Evolutionary conservation across 495 filamentous ascomycete species (phyloP).

Genomic region (Podospora sp.): DNA sequence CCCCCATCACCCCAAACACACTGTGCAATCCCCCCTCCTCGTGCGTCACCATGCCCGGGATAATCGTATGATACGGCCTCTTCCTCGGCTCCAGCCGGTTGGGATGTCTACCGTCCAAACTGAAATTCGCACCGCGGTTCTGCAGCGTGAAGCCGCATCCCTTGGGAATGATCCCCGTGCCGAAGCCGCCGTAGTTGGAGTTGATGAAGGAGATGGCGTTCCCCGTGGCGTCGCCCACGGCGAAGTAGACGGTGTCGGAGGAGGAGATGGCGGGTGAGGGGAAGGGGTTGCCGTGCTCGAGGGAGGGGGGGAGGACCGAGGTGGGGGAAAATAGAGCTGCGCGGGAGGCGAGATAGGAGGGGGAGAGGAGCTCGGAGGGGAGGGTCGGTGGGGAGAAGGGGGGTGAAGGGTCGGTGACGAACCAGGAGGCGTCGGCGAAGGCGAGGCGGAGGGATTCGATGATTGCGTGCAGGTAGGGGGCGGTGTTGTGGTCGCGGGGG

Average conservation of each 20-base stretch:
- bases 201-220: slow-evolving; percentile 98
- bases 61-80: slow-evolving; percentile 96
- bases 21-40: slow-evolving; percentile 64
- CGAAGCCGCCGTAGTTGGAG: slow-evolving; percentile 90
- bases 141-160: slow-evolving; percentile 91
- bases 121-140: slow-evolving; percentile 89
- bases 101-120: slow-evolving; percentile 65
- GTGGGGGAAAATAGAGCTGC: slow-evolving; percentile 42
- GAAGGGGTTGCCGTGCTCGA: slow-evolving; percentile 58
- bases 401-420: slow-evolving; percentile 78
- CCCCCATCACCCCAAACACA: slow-evolving; percentile 96
- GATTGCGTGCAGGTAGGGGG: slow-evolving; percentile 78
- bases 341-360: slow-evolving; percentile 44
- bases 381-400: slow-evolving; percentile 65
- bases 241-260: slow-evolving; percentile 94
- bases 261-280: slow-evolving; percentile 59
- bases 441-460: slow-evolving; percentile 90
- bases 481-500: slow-evolving; percentile 69
- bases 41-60: slow-evolving; percentile 87
- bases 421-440: slow-evolving; percentile 90
- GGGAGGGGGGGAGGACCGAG: slow-evolving; percentile 29
- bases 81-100: slow-evolving; percentile 82
- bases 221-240: slow-evolving; percentile 73
- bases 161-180: slow-evolving; percentile 79
- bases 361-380: slow-evolving; percentile 60